phyloP scores from a whole-genome alignment of 805 yeast species.

The Kockiozyma suomiensis region DNA sequence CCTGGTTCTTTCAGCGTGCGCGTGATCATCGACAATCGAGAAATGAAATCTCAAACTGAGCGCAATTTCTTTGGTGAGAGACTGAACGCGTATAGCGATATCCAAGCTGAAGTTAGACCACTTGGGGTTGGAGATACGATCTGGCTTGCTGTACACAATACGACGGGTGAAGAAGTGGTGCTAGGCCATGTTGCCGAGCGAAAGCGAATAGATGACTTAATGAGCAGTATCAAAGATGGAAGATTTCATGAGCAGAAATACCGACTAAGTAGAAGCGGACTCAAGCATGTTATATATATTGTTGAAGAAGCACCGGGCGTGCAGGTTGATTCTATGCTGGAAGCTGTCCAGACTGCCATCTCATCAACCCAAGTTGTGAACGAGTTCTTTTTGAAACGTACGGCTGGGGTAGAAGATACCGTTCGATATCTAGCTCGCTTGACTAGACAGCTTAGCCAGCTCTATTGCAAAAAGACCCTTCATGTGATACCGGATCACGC shows the following conservation, averaged over 20 bases:
- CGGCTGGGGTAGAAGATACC: slow-evolving; percentile 75
- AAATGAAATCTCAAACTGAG: slow-evolving; percentile 67
- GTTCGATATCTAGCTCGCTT: slow-evolving; percentile 57
- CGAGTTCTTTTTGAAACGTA: slow-evolving; percentile 66
- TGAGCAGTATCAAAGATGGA: slow-evolving; percentile 80
- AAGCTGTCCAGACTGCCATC: slow-evolving; percentile 75
- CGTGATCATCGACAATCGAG: slow-evolving; percentile 78
- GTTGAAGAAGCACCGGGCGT: slow-evolving; percentile 70
- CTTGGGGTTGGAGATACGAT: slow-evolving; percentile 83
- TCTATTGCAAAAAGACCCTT: slow-evolving; percentile 45
- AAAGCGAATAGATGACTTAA: slow-evolving; percentile 84
- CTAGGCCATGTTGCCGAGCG: slow-evolving; percentile 87
- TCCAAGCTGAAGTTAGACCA: slow-evolving; percentile 56
- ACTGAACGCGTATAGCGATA: slow-evolving; percentile 50
- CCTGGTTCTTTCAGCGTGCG: slow-evolving; percentile 60
- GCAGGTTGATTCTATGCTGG: slow-evolving; percentile 46
- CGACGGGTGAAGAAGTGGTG: slow-evolving; percentile 62
- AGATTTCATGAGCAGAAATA: slow-evolving; percentile 84
- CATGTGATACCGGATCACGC: slow-evolving; percentile 47
- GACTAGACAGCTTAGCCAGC: slow-evolving; percentile 49
- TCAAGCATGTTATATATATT: slow-evolving; percentile 69
- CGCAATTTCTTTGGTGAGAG: slow-evolving; percentile 69
- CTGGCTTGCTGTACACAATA: slow-evolving; percentile 79
- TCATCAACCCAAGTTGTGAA: slow-evolving; percentile 68
- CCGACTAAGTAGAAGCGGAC: slow-evolving; percentile 69